Evolutionary conservation across 2,329 filamentous ascomycete genomes (phyloP).

Genomic region (Ascochyta clinopodiicola): DNA sequence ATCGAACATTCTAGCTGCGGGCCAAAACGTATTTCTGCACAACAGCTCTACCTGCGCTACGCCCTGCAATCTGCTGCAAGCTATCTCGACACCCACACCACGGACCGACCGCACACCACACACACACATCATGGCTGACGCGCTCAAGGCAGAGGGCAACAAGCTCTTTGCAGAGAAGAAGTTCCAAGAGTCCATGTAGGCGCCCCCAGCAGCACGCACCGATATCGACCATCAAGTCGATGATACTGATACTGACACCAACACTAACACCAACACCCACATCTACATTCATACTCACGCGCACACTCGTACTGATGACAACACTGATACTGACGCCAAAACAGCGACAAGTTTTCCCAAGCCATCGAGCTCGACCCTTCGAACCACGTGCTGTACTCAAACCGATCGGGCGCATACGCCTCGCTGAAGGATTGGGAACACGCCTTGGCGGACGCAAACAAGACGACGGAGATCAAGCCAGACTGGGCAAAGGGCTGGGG

Average conservation of each 20-base stretch:
- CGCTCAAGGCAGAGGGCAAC: slow-evolving; percentile 97
- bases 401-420: slow-evolving; percentile 85
- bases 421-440: slow-evolving; percentile 88
- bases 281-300: no score
- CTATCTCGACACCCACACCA: slow-evolving; percentile 7
- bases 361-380: slow-evolving; percentile 85
- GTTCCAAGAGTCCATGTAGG: slow-evolving; percentile 93
- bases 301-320: no score
- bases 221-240: no score
- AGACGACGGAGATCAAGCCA: slow-evolving; percentile 92
- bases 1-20: slow-evolving; percentile 48
- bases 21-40: slow-evolving; percentile 43
- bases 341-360: slow-evolving; percentile 89
- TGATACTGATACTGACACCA: neutral
- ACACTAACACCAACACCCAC: no score
- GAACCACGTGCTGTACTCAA: slow-evolving; percentile 98
- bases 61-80: slow-evolving; percentile 13
- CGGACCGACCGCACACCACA: slow-evolving; percentile 3
- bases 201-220: slow-evolving; percentile 38
- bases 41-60: slow-evolving; percentile 30
- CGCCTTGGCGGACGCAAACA: slow-evolving; percentile 87
- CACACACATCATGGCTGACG: slow-evolving; percentile 67
- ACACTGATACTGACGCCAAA: slow-evolving; percentile 20
- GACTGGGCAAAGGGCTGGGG: slow-evolving; percentile 99
- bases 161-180: slow-evolving; percentile 98